A percentile compares a stretch with the other conserved stretches of the same genome.
These are phyloP conservation scores for Aspergillus sp. DNA, from an alignment of 2,329 filamentous ascomycete species.

Conservation along the genomic window DNA sequence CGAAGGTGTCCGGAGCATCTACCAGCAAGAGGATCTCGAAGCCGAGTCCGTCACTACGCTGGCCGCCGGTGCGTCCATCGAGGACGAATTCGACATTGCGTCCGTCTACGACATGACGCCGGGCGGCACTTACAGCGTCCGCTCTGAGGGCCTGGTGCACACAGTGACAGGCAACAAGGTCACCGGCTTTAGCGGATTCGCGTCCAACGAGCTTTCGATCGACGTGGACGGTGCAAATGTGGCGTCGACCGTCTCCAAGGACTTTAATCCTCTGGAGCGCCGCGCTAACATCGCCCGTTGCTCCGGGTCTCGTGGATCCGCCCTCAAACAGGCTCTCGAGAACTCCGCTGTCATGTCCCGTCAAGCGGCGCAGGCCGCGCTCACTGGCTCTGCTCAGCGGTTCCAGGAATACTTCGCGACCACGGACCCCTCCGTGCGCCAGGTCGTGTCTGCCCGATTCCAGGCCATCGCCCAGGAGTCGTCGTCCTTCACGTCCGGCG, in stretches of 20 bases:
- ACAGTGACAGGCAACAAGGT: slow-evolving; percentile 46
- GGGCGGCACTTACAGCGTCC: slow-evolving; percentile 49
- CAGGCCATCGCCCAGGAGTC: slow-evolving; percentile 49
- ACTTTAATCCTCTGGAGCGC: slow-evolving; percentile 33
- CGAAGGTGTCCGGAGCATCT: slow-evolving; percentile 21
- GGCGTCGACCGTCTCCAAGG: slow-evolving; percentile 43
- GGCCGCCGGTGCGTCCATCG: slow-evolving; percentile 17
- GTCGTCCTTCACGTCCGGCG: slow-evolving; percentile 39
- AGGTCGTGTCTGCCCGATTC: slow-evolving; percentile 44
- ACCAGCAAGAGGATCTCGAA: slow-evolving; percentile 19
- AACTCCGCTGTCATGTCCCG: slow-evolving; percentile 40
- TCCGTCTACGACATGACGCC: slow-evolving; percentile 31
- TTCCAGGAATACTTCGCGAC: slow-evolving; percentile 54
- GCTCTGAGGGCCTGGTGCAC: slow-evolving; percentile 48
- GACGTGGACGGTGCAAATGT: slow-evolving; percentile 48
- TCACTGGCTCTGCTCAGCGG: slow-evolving; percentile 31
- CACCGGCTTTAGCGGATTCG: slow-evolving; percentile 46
- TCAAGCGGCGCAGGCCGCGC: slow-evolving; percentile 45
- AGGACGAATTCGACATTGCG: slow-evolving; percentile 29
- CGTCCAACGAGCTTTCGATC: slow-evolving; percentile 51
- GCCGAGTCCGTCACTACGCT: slow-evolving; percentile 21
- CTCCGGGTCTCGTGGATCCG: slow-evolving; percentile 37
- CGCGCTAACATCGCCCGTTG: slow-evolving; percentile 48
- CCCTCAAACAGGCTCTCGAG: slow-evolving; percentile 43
- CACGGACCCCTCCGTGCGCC: slow-evolving; percentile 37